Conservation (phyloP, 345 rosid species). For the Dovyalis caffra region DNA sequence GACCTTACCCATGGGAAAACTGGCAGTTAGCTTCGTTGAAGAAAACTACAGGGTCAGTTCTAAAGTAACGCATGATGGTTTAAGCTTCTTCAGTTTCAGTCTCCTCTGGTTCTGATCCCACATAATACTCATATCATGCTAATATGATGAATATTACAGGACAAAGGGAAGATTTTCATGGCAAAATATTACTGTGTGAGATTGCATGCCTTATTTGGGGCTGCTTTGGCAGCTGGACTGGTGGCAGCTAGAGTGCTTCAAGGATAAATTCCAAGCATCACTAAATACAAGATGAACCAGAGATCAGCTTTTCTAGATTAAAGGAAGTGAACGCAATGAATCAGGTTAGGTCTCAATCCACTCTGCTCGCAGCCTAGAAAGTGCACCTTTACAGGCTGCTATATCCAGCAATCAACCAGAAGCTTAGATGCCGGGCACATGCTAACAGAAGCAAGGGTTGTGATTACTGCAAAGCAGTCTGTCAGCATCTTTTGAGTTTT, state of each 20-base stretch:
- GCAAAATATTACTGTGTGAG: slow-evolving; percentile 92
- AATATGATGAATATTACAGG: slow-evolving; percentile 31
- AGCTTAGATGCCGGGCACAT: too few species aligned
- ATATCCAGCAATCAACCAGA: too few species aligned
- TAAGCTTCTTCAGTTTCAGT: background rate
- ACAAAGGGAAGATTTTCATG: slow-evolving; percentile 78
- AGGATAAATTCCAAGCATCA: background rate
- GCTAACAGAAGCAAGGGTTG: too few species aligned
- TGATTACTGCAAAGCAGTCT: too few species aligned
- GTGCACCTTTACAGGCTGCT: too few species aligned
- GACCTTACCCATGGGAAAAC: slow-evolving; percentile 69
- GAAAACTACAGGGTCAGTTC: slow-evolving; percentile 67
- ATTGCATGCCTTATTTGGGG: slow-evolving; percentile 72
- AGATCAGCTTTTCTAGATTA: background rate
- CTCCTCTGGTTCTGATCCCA: too few species aligned
- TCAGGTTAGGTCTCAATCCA: too few species aligned
- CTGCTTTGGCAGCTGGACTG: slow-evolving; percentile 70
- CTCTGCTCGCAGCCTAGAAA: too few species aligned
- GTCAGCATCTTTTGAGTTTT: too few species aligned
- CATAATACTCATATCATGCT: too few species aligned
- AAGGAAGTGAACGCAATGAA: background rate
- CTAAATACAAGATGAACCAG: background rate
- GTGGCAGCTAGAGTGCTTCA: slow-evolving; percentile 41
- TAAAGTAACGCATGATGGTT: background rate
- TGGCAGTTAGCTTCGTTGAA: slow-evolving; percentile 60